phyloP scores from a whole-genome alignment of 129 eudicot genomes.

The Helichrysum umbraculigerum region DNA sequence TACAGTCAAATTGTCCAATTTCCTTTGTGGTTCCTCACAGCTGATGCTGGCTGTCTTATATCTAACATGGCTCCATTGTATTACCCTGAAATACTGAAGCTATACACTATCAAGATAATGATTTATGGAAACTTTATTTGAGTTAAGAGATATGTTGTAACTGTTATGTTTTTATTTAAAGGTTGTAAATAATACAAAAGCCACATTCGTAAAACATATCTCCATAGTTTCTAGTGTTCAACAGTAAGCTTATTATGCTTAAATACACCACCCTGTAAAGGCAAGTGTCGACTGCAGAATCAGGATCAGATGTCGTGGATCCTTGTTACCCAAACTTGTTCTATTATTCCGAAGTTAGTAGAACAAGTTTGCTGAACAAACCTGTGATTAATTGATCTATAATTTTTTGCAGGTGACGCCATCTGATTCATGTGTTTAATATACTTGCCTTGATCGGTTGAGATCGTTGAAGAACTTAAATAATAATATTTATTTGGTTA shows the following conservation, averaged over 20 bases:
- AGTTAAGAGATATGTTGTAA: neutral
- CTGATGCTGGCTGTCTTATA: slow-evolving; percentile 74
- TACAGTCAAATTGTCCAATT: too few species aligned
- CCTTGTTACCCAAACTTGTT: too few species aligned
- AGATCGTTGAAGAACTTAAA: slow-evolving; percentile 36
- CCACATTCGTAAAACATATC: slow-evolving; percentile 52
- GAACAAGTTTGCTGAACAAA: too few species aligned
- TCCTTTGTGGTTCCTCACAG: too few species aligned
- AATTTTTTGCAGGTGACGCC: slow-evolving; percentile 46
- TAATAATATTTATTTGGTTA: too few species aligned
- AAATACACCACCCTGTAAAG: slow-evolving; percentile 48
- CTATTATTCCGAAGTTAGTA: too few species aligned
- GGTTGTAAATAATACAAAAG: slow-evolving; percentile 61
- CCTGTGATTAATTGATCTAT: neutral
- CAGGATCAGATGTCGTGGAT: slow-evolving; percentile 28
- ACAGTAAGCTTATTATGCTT: slow-evolving; percentile 42
- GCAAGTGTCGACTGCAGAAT: slow-evolving; percentile 44
- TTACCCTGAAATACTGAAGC: slow-evolving; percentile 70
- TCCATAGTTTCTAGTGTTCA: slow-evolving; percentile 47
- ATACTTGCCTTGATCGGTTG: slow-evolving; percentile 61
- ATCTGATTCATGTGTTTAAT: slow-evolving; percentile 51
- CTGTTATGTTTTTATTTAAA: slow-evolving; percentile 14
- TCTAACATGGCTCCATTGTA: slow-evolving; percentile 87
- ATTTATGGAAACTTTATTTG: neutral
- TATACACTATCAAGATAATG: slow-evolving; percentile 4